Conservation (phyloP, 805 yeast genomes). For the Metschnikowia shivogae region DNA sequence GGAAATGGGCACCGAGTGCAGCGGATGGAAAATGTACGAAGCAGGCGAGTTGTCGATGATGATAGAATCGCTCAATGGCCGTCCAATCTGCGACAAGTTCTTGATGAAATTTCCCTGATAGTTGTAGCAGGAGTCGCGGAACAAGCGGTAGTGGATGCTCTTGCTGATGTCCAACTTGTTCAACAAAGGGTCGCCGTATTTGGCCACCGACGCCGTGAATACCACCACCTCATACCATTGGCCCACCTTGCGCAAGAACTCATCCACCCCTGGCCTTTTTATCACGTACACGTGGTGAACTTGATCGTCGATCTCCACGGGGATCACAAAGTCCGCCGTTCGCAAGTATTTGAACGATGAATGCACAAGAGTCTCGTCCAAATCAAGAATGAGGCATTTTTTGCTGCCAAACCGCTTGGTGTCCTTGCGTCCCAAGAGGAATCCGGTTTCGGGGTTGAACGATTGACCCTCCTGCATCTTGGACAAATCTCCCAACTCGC, state of each 20-base stretch:
- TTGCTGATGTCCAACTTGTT: conserved; percentile 78
- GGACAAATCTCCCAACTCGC: conserved; percentile 43
- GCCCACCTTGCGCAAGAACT: conserved; percentile 79
- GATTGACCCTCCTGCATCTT: conserved; percentile 69
- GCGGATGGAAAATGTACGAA: conserved; percentile 96
- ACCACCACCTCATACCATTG: conserved; percentile 90
- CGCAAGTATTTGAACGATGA: conserved; percentile 88
- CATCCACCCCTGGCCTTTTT: conserved; percentile 97
- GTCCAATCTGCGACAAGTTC: conserved; percentile 88
- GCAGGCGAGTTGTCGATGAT: conserved; percentile 98
- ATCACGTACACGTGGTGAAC: conserved; percentile 93
- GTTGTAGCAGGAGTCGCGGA: conserved; percentile 90
- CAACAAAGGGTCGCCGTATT: conserved; percentile 93
- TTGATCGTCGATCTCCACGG: conserved; percentile 93
- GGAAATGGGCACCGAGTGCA: conserved; percentile 94
- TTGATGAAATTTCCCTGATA: conserved; percentile 94
- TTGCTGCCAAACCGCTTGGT: conserved; percentile 49
- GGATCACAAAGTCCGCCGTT: conserved; percentile 93
- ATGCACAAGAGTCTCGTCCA: conserved; percentile 96
- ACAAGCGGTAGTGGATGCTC: conserved; percentile 83
- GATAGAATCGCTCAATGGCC: conserved; percentile 80
- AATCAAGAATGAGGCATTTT: conserved; percentile 85
- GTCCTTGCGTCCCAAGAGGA: conserved; percentile 56
- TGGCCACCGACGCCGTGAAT: conserved; percentile 91
- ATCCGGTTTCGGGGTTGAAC: conserved; percentile 57